phyloP scores from a whole-genome alignment of 2,329 filamentous ascomycete genomes.

The Fusarium guadeloupense region DNA sequence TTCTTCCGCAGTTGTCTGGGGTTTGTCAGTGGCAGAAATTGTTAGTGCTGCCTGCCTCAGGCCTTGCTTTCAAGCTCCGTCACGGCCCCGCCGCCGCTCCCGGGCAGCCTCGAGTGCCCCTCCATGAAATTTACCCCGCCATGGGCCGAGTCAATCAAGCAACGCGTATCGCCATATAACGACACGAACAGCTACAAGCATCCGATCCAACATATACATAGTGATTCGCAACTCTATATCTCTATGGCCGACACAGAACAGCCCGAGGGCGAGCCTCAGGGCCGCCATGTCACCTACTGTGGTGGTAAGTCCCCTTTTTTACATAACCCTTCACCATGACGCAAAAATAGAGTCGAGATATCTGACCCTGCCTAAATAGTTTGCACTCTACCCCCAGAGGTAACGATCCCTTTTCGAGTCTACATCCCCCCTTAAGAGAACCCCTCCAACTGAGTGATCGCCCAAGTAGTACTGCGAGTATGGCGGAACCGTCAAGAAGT shows the following conservation, averaged over 20 bases:
- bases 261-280: conserved; percentile 59
- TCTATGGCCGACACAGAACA: conserved; percentile 65
- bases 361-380: conserved; percentile 53
- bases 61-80: conserved; percentile 1
- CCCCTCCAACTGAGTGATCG: conserved; percentile 37
- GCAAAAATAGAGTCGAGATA: conserved; percentile 20
- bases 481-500: conserved; percentile 95
- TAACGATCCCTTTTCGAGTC: conserved; percentile 47
- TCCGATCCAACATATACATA: neutral
- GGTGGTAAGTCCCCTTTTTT: conserved; percentile 60
- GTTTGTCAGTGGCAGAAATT: conserved; percentile 9
- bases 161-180: conserved; percentile 44
- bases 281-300: conserved; percentile 65
- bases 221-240: conserved; percentile 18
- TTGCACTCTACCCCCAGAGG: conserved; percentile 72
- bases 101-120: conserved; percentile 35
- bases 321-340: neutral
- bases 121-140: conserved; percentile 51
- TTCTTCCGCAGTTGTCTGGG: too few species aligned
- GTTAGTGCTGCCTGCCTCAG: conserved; percentile 35
- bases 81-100: conserved; percentile 10
- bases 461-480: conserved; percentile 92
- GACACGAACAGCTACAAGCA: conserved; percentile 31
- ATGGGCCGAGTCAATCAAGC: conserved; percentile 36
- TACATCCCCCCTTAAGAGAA: conserved; percentile 1